Evolutionary conservation across 176 grass and related monocot species (phyloP).

Genomic region (Saccharum spontaneum): DNA sequence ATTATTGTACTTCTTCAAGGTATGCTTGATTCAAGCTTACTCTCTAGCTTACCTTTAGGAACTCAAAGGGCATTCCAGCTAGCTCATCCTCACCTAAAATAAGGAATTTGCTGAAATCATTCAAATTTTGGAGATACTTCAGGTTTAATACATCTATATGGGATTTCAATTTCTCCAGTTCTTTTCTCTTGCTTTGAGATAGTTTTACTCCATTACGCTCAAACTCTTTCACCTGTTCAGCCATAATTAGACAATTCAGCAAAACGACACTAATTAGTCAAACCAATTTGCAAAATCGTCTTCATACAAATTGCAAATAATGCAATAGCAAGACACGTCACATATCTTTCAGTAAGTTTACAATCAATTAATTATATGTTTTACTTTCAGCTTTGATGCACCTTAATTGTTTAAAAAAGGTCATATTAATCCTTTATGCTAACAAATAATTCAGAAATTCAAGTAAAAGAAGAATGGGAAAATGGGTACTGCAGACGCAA

Average conservation of each 20-base stretch:
- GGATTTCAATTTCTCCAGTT: slow-evolving; percentile 80
- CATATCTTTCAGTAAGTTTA: not conserved
- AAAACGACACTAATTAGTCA: not conserved
- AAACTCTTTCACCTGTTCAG: slow-evolving; percentile 92
- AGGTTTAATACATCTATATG: slow-evolving; percentile 74
- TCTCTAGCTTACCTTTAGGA: slow-evolving; percentile 66
- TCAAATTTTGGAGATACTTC: slow-evolving; percentile 81
- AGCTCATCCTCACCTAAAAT: slow-evolving; percentile 73
- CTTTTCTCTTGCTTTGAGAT: slow-evolving; percentile 68
- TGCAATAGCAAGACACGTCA: not conserved
- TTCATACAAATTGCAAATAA: not conserved
- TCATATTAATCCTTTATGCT: slow-evolving; percentile 1
- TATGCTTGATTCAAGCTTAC: slow-evolving; percentile 23
- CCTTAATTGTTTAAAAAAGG: not conserved
- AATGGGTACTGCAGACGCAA: not conserved
- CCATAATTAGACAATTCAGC: slow-evolving; percentile 54
- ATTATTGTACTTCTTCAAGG: slow-evolving; percentile 6
- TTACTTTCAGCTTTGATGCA: not conserved
- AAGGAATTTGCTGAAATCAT: slow-evolving; percentile 59
- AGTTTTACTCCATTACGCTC: slow-evolving; percentile 79
- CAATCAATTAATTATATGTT: not conserved
- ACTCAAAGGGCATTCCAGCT: slow-evolving; percentile 83
- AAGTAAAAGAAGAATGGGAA: not conserved
- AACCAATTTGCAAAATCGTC: not conserved
- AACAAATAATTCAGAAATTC: slow-evolving; percentile 23